phyloP scores from a whole-genome alignment of 2,329 filamentous ascomycete species.

The Tolypocladium inflatum region DNA sequence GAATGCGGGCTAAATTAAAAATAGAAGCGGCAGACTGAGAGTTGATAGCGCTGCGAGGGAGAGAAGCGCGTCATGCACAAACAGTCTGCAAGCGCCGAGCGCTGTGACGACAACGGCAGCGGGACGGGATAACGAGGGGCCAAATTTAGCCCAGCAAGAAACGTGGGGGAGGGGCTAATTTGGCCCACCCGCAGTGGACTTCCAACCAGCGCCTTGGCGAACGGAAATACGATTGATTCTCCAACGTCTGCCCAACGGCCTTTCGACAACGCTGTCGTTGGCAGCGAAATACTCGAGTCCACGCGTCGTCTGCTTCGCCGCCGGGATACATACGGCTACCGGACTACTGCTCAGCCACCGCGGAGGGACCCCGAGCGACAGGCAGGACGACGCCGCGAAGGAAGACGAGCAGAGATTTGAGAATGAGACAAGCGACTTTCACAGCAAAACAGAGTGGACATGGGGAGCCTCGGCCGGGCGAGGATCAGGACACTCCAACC shows the following conservation, averaged over 20 bases:
- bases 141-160: slow-evolving; percentile 9
- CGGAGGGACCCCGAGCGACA: background rate
- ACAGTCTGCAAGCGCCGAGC: background rate
- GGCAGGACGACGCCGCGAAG: background rate
- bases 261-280: background rate
- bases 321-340: background rate
- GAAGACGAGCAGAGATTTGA: too few species aligned
- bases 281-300: background rate
- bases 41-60: background rate
- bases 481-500: background rate
- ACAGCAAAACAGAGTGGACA: background rate
- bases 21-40: slow-evolving; percentile 14
- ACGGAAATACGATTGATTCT: background rate
- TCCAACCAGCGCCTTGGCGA: background rate
- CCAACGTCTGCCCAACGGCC: background rate
- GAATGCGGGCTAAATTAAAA: slow-evolving; percentile 24
- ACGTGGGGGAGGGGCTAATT: slow-evolving; percentile 7
- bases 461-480: background rate
- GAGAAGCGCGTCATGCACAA: background rate
- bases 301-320: background rate
- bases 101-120: background rate
- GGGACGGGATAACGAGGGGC: background rate
- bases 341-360: background rate
- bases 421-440: background rate
- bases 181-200: background rate